Base-by-base conservation (phyloP, 1,139 yeast genomes). In the Magnusiomyces ingens region DNA sequence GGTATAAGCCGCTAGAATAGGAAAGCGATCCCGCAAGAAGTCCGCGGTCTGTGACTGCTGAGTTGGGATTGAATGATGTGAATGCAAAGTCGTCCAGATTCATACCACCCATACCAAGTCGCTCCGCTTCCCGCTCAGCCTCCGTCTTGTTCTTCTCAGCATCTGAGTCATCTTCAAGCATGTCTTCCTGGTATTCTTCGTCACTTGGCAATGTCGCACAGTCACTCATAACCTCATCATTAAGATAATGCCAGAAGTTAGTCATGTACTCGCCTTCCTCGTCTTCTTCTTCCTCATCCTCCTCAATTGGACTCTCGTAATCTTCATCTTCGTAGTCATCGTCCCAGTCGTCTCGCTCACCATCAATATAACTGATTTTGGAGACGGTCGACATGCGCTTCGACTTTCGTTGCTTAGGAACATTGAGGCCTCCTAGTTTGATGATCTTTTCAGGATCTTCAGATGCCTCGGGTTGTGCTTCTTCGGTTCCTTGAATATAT, bases 71-170 rank as follows among this genome's bases (percentile, higher is more conserved):
- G 49, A 62, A 65, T 15, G 62, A 55, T 1, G 66, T 60, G 51
- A 67, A 67, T 2, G 69, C 71, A 45, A 65, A 48, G 49, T 64
- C 62, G 41, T 65, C 67, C 12, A 56, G 53, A 54, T 59, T 57
- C 10, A 49, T 22, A 11, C 42, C 45, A 4, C 46, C 46, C 13
- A 35, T 18, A 2, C 41, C 45, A 19, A 47, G 18, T 17, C 40
- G 46, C n/a, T 48, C 51, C 3, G 38, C 46, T 11, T 32, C 51
- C 11, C 26, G 22, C 2, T 51, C 48, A n/a, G 50, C 55, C 18
- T 45, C 44, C 1, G 46, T 32, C n/a, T 29, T 19, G 15, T 44
- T 44, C 18, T 51, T 40, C 4, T 21, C 45, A 41, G 35, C 26
- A 29, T 52, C 51, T 19, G 45, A 52, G 11, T 48, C 52, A 37